phyloP scores from a whole-genome alignment of 148 eudicot species.

The Dianthus caryophyllus region DNA sequence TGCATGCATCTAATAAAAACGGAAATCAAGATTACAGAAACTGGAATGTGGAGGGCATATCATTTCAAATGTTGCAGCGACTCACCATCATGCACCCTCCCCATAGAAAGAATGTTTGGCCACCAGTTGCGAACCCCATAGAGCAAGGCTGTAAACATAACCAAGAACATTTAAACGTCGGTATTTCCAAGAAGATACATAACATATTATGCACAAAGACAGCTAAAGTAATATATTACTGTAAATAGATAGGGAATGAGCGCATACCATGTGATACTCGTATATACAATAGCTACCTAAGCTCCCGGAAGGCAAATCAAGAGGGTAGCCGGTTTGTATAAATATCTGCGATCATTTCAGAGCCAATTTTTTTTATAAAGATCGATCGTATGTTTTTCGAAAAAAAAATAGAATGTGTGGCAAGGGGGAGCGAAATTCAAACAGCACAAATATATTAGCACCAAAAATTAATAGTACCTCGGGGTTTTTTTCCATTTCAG shows the following conservation, averaged over 20 bases:
- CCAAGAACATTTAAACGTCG: not conserved
- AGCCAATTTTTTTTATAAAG: not conserved
- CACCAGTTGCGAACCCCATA: constrained; percentile 99
- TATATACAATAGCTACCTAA: constrained; percentile 97
- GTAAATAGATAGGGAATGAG: not conserved
- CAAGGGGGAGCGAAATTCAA: not conserved
- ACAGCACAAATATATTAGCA: not conserved
- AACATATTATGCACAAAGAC: not conserved
- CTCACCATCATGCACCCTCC: constrained; percentile 99
- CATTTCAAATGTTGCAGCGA: constrained; percentile 15
- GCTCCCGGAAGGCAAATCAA: constrained; percentile 97
- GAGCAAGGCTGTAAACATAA: constrained; percentile 76
- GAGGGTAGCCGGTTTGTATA: constrained; percentile 98
- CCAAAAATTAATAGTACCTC: constrained; percentile 43
- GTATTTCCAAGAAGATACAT: not conserved
- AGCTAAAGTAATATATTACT: not conserved
- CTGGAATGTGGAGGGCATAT: constrained; percentile 7
- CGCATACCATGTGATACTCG: constrained; percentile 87
- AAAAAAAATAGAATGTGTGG: not conserved
- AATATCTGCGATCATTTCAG: constrained; percentile 62
- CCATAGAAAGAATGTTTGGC: constrained; percentile 92
- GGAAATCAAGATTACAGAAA: constrained; percentile 13
- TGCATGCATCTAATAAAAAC: constrained; percentile 80
- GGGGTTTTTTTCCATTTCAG: constrained; percentile 90
- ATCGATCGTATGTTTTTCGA: too few relatives aligned